phyloP scores from a whole-genome alignment of 2,329 filamentous ascomycete species.

The Hymenoscyphus infarciens region DNA sequence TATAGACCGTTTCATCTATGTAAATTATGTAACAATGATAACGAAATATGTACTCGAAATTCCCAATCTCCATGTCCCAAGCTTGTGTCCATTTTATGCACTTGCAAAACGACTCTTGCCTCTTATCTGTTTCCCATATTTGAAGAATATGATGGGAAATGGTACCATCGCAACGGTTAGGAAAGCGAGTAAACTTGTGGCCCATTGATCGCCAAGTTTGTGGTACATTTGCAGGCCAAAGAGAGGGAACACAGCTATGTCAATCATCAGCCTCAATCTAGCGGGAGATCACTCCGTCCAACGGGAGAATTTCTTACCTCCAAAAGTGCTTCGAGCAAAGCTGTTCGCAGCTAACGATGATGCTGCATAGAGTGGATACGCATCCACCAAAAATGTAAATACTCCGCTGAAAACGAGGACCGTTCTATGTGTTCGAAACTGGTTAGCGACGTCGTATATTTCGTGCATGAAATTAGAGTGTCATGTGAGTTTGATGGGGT shows the following conservation, averaged over 20 bases:
- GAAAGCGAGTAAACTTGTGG: slow-evolving; percentile 58
- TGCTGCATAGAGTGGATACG: slow-evolving; percentile 72
- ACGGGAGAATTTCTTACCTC: slow-evolving; percentile 35
- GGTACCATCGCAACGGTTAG: slow-evolving; percentile 59
- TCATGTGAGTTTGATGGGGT: slow-evolving; percentile 18
- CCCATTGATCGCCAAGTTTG: slow-evolving; percentile 67
- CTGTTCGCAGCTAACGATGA: slow-evolving; percentile 80
- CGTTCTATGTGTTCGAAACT: slow-evolving; percentile 47
- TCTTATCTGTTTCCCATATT: slow-evolving; percentile 55
- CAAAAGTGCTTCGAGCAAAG: slow-evolving; percentile 74
- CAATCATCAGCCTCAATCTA: slow-evolving; percentile 21
- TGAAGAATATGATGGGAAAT: slow-evolving; percentile 62
- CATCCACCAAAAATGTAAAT: slow-evolving; percentile 79
- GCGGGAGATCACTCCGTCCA: slow-evolving; percentile 5
- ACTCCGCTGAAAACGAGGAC: slow-evolving; percentile 78
- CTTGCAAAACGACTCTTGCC: slow-evolving; percentile 47
- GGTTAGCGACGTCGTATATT: slow-evolving; percentile 29
- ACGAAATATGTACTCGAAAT: neutral
- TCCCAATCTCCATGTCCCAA: neutral
- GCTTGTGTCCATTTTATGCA: neutral
- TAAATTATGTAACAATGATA: slow-evolving; percentile 6
- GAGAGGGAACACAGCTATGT: slow-evolving; percentile 66
- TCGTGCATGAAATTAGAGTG: slow-evolving; percentile 19
- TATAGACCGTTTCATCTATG: slow-evolving; percentile 3
- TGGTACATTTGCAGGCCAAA: slow-evolving; percentile 73